A percentile compares a stretch with the other conserved stretches of the same genome.
phyloP scores from a whole-genome alignment of 140 eudicot genomes.

The Anethum foeniculum region DNA sequence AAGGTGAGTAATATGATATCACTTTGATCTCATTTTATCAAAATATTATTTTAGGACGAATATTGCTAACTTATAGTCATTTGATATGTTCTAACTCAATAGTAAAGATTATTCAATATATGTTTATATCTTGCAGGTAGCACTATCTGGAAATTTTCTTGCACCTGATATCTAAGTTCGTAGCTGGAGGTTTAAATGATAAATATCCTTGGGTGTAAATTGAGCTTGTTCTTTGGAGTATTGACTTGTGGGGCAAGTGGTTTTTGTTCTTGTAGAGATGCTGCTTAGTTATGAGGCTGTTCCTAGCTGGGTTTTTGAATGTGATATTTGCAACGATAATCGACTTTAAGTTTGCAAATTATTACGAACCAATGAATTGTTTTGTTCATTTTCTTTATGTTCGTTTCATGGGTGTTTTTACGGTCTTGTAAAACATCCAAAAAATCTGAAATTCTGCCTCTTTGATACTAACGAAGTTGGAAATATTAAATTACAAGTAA shows the following conservation, averaged over 20 bases:
- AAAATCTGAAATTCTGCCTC: neutral
- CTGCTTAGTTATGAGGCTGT: neutral
- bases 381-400: neutral
- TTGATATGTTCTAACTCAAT: neutral
- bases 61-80: neutral
- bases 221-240: neutral
- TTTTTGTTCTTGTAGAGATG: neutral
- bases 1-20: constrained; percentile 37
- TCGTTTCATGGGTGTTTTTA: neutral
- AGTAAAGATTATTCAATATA: neutral
- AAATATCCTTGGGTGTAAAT: neutral
- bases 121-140: constrained; percentile 33
- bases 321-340: neutral
- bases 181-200: neutral
- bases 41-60: neutral
- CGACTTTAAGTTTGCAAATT: neutral
- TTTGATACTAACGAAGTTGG: neutral
- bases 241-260: neutral
- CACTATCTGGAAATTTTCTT: constrained; percentile 49
- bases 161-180: constrained; percentile 44
- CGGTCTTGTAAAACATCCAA: neutral
- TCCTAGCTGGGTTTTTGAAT: neutral
- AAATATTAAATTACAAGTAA: neutral
- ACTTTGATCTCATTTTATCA: neutral
- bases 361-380: neutral